Evolutionary conservation across 305 asterid species (phyloP).

Genomic region (Stenogyne calaminthoides): DNA sequence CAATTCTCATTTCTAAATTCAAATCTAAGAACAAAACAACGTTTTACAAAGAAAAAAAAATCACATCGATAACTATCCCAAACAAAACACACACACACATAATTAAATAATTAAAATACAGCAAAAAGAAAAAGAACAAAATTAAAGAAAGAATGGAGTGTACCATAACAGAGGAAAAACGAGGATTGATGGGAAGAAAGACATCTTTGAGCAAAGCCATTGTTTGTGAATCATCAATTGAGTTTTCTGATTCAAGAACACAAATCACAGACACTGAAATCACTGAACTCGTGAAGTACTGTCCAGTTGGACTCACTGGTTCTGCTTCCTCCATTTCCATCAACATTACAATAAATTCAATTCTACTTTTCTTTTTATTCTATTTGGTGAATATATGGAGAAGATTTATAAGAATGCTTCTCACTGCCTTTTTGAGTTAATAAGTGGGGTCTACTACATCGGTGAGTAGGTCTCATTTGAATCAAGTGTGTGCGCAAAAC

Average conservation of each 20-base stretch:
- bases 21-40: not conserved
- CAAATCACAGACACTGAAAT: conserved; percentile 55
- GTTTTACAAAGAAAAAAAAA: too few relatives aligned
- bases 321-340: conserved; percentile 31
- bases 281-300: conserved; percentile 75
- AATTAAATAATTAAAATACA: not conserved
- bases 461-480: not conserved
- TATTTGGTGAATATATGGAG: not conserved
- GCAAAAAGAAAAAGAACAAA: too few relatives aligned
- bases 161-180: conserved; percentile 86
- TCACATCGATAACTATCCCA: not conserved
- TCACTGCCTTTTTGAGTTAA: not conserved
- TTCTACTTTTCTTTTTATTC: not conserved
- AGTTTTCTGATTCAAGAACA: conserved; percentile 57
- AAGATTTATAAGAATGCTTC: not conserved
- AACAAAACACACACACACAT: not conserved
- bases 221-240: conserved; percentile 47
- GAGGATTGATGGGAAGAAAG: conserved; percentile 65
- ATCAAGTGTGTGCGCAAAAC: not conserved
- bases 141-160: not conserved
- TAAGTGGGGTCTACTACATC: not conserved
- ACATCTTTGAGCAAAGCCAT: conserved; percentile 32
- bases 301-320: conserved; percentile 84
- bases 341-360: too few relatives aligned
- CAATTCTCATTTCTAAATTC: too few relatives aligned